A percentile compares a stretch with the other conserved stretches of the same genome.
phyloP scores from a whole-genome alignment of 345 rosid genomes.

The Rhodomyrtus tomentosa region DNA sequence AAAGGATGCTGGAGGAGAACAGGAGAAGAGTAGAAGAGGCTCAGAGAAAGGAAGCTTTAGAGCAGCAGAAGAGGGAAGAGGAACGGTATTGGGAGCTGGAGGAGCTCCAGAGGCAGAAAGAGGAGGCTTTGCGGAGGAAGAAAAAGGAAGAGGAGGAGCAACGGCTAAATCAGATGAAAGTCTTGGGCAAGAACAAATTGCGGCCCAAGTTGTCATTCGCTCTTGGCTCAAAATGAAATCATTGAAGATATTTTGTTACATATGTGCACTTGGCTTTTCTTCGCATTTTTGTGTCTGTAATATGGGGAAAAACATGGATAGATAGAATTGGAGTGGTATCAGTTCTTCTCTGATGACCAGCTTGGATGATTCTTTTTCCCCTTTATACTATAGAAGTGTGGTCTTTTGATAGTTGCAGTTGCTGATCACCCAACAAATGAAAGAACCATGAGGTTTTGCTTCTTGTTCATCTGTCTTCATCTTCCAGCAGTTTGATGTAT shows the following conservation, averaged over 20 bases:
- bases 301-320: background rate
- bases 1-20: constrained; percentile 73
- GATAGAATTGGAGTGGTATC: background rate
- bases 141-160: constrained; percentile 92
- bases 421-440: background rate
- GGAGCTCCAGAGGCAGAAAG: constrained; percentile 72
- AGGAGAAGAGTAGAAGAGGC: constrained; percentile 64
- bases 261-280: background rate
- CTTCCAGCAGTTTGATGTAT: background rate
- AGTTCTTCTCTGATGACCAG: background rate
- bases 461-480: background rate
- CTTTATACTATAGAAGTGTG: background rate
- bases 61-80: constrained; percentile 77
- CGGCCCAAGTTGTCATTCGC: constrained; percentile 92
- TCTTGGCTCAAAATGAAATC: constrained; percentile 60
- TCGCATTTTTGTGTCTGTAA: background rate
- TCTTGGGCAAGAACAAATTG: constrained; percentile 92
- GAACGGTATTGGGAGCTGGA: constrained; percentile 73
- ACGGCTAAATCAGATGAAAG: constrained; percentile 74
- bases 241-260: background rate
- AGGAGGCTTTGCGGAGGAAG: constrained; percentile 76
- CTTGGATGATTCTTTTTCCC: background rate
- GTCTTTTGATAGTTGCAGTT: background rate
- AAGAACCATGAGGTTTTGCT: background rate
- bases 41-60: constrained; percentile 80